Evolutionary conservation across 1,139 yeast genomes (phyloP), one percentile per base, ranked within the genome.

Genomic region (Meyerozyma guilliermondii): DNA sequence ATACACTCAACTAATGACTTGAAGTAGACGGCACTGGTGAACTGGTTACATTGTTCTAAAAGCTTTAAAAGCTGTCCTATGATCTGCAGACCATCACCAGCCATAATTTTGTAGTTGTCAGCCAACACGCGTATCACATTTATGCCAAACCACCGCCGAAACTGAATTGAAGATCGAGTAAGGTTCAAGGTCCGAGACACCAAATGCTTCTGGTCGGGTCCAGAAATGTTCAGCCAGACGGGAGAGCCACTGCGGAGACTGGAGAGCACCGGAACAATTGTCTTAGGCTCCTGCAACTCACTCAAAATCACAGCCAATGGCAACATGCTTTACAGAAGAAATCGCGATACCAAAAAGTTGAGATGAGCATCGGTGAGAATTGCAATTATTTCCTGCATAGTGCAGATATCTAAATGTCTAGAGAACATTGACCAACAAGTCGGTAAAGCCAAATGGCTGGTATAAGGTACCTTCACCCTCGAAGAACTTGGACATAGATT

Each of bases 401-500:
- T 28, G 31, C 31, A 11, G 14, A 14, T 29, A 33, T 33, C 16
- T 33, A 26, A n/a, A 17, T 28, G 38, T 20, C 43, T 53, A 63
- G 42, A 65, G 61, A 13, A 63, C 59, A 38, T 59, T 61, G 41
- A 51, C 56, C 53, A 68, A 61, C 45, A 69, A 63, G 40, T 60
- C 59, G 38, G 60, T 57, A 53, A 84, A 83, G 1, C 80, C 76
- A 55, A 83, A 85, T 26, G 94, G 92, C 48, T 75, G 78, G 57
- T 81, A 85, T 18, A 81, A 74, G 44, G 76, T 65, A 53, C 94
- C 94, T 56, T 84, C 92, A 65, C 94, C 94, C 60, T 82, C 91
- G 52, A 85, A 85, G 63, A 80, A 85, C 65, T 85, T 85, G 46
- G 89, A 82, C 94, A 85, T 85, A 33, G 89, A 79, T 62, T 85